These are phyloP conservation scores for Trypanosoma theileri DNA, from an alignment of 208 protist species.

Conservation along the genomic window DNA sequence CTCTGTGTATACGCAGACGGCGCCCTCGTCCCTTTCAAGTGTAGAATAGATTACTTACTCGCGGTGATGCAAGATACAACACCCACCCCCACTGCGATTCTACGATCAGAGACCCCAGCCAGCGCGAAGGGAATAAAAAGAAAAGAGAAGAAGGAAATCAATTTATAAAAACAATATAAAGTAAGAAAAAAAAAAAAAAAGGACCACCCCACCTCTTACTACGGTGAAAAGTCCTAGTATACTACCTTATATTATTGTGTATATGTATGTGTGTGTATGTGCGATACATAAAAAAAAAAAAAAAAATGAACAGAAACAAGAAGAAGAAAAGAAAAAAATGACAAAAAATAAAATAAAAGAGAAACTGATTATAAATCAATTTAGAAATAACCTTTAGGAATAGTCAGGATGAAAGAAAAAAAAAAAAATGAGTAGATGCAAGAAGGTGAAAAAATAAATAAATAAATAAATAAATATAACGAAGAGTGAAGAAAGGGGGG, in stretches of 20 bases:
- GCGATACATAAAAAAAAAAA: neutral
- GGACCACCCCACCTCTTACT: neutral
- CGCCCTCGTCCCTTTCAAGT: too few species aligned
- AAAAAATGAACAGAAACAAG: constrained; percentile 22
- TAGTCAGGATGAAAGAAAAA: neutral
- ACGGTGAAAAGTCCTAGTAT: neutral
- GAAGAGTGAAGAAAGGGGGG: neutral
- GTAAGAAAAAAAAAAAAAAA: constrained; percentile 6
- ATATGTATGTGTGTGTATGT: too few species aligned
- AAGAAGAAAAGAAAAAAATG: constrained; percentile 15
- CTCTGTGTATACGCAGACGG: too few species aligned
- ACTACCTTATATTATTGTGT: neutral
- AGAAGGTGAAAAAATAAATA: neutral
- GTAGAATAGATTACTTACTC: too few species aligned
- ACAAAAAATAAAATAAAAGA: constrained; percentile 11
- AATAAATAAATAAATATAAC: neutral
- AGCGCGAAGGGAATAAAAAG: neutral
- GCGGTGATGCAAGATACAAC: too few species aligned
- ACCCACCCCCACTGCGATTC: too few species aligned
- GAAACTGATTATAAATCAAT: constrained; percentile 8
- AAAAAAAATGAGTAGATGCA: constrained; percentile 17
- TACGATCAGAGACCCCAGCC: neutral
- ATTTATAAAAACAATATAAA: neutral
- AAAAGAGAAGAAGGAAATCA: constrained; percentile 5
- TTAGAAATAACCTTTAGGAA: neutral